These are phyloP conservation scores for Naganishia randhawae DNA, from an alignment of 768 basidiomycete genomes.

Conservation along the genomic window DNA sequence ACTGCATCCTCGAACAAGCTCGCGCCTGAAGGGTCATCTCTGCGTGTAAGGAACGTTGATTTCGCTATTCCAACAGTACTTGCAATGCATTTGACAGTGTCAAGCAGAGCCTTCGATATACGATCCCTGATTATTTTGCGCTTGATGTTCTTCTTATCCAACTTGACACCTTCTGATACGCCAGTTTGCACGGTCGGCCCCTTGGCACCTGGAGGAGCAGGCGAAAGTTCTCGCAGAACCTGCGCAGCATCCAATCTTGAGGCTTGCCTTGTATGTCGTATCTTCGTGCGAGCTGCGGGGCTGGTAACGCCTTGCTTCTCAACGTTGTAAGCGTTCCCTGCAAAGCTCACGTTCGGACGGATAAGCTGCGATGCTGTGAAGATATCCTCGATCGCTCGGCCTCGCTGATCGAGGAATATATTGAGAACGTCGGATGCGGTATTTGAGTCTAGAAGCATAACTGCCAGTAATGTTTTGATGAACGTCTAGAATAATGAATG, in stretches of 20 bases:
- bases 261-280: conserved; percentile 29
- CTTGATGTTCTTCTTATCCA: conserved; percentile 15
- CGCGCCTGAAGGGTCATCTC: background rate
- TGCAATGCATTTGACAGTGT: conserved; percentile 13
- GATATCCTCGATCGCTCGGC: conserved; percentile 41
- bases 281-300: background rate
- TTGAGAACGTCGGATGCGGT: conserved; percentile 70
- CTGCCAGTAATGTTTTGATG: conserved; percentile 72
- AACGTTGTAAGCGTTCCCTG: conserved; percentile 1
- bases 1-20: conserved; percentile 17
- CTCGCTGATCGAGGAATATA: conserved; percentile 64
- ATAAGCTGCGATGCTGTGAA: conserved; percentile 14
- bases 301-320: background rate
- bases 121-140: conserved; percentile 14
- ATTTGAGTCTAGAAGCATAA: conserved; percentile 83
- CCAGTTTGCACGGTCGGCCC: background rate
- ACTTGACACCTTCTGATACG: background rate
- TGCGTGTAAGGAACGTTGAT: background rate
- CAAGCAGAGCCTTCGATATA: conserved; percentile 17
- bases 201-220: conserved; percentile 13
- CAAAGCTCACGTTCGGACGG: conserved; percentile 14
- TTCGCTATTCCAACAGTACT: conserved; percentile 10
- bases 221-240: conserved; percentile 22
- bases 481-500: conserved; percentile 56
- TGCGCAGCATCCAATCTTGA: conserved; percentile 28